Evolutionary conservation across 1,284 basidiomycete genomes (phyloP).

Genomic region (Xanthoconium separans): DNA sequence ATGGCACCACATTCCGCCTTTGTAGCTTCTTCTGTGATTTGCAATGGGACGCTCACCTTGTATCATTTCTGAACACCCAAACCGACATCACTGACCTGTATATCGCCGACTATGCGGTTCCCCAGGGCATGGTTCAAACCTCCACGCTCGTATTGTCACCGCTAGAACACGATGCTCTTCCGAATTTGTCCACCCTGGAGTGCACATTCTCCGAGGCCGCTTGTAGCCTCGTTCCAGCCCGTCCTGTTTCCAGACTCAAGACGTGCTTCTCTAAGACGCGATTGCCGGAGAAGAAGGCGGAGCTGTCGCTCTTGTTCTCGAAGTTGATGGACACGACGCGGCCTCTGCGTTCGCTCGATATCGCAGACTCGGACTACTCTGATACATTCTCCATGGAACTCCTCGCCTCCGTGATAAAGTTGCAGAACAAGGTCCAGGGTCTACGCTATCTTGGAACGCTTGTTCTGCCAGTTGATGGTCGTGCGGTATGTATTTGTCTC

Average conservation of each 20-base stretch:
- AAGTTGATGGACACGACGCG: constrained; percentile 44
- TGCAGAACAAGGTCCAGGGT: constrained; percentile 35
- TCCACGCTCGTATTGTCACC: constrained; percentile 9
- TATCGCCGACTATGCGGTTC: constrained; percentile 53
- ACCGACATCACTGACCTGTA: constrained; percentile 52
- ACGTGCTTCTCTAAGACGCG: constrained; percentile 64
- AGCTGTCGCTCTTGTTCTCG: constrained; percentile 47
- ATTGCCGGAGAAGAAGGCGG: constrained; percentile 46
- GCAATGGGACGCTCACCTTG: constrained; percentile 56
- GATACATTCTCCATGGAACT: constrained; percentile 53
- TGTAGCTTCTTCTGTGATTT: constrained; percentile 62
- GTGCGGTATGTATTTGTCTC: constrained; percentile 44
- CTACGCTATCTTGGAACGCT: constrained; percentile 62
- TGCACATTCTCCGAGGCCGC: constrained; percentile 68
- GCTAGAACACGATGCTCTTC: constrained; percentile 40
- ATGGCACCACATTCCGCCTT: constrained; percentile 49
- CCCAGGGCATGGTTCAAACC: constrained; percentile 4
- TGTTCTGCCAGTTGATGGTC: constrained; percentile 39
- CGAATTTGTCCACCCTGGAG: constrained; percentile 51
- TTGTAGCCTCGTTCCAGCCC: constrained; percentile 48
- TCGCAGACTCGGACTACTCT: constrained; percentile 58
- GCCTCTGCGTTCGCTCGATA: constrained; percentile 50
- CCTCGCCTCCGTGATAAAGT: constrained; percentile 40
- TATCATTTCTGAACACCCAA: constrained; percentile 55
- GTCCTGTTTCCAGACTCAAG: constrained; percentile 59